Percentiles rank a stretch among this genome's conserved stretches.
Evolutionary conservation across 1,284 basidiomycete species (phyloP).

Genomic region (Volvariella volvacea): DNA sequence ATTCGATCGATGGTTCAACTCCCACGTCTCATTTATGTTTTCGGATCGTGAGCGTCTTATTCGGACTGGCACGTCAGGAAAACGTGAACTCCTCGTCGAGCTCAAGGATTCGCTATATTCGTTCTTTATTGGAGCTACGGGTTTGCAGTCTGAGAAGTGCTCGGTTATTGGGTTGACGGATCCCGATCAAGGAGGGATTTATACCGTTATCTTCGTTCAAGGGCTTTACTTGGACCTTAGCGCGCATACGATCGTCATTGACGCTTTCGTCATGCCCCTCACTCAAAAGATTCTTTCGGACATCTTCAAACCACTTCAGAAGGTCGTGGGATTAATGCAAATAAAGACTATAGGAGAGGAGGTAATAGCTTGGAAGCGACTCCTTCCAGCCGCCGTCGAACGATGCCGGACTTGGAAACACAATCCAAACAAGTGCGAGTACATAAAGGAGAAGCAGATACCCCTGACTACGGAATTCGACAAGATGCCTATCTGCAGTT

Average conservation of each 20-base stretch:
- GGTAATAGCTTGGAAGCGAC: constrained; percentile 24
- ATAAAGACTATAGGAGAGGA: constrained; percentile 17
- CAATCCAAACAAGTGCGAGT: constrained; percentile 21
- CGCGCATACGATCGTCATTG: constrained; percentile 23
- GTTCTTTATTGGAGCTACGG: constrained; percentile 16
- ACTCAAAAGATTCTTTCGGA: constrained; percentile 10
- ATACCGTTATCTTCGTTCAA: constrained; percentile 13
- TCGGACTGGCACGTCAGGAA: constrained; percentile 6
- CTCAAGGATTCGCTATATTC: constrained; percentile 21
- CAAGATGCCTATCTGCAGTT: constrained; percentile 25
- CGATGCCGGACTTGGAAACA: constrained; percentile 32
- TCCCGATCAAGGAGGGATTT: constrained; percentile 9
- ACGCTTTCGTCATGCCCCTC: constrained; percentile 24
- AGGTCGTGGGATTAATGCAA: constrained; percentile 6
- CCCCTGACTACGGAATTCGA: constrained; percentile 21
- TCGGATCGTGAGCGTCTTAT: constrained; percentile 21
- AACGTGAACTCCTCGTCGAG: constrained; percentile 15
- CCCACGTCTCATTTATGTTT: constrained; percentile 20
- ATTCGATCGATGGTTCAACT: constrained; percentile 15
- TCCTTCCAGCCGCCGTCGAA: constrained; percentile 29
- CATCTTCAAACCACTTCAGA: neutral
- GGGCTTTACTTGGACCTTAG: constrained; percentile 20
- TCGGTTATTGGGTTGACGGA: constrained; percentile 25
- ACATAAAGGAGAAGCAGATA: constrained; percentile 14
- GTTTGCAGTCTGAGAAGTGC: constrained; percentile 10